Percentiles rank a stretch among this genome's conserved stretches.
phyloP scores from a whole-genome alignment of 2,329 filamentous ascomycete species.

The Cladosporium colombiae region DNA sequence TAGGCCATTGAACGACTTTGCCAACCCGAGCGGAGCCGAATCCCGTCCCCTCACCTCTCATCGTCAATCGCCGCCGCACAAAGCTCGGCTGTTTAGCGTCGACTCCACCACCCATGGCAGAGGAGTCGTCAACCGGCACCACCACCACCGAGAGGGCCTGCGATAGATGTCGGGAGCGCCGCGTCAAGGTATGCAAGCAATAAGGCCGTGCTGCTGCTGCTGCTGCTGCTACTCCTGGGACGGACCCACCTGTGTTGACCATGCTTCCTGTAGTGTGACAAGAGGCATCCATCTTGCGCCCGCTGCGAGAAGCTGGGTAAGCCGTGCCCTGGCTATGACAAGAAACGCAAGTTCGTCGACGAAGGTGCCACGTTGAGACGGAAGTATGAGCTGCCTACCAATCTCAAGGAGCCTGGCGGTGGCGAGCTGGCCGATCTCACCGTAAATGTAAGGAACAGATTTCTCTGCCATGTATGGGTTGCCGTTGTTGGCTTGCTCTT shows the following conservation, averaged over 20 bases:
- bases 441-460: conserved; percentile 9
- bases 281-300: conserved; percentile 34
- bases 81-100: conserved; percentile 14
- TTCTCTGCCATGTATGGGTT: background rate
- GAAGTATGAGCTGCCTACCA: conserved; percentile 30
- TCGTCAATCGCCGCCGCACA: background rate
- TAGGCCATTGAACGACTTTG: conserved; percentile 3
- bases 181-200: conserved; percentile 34
- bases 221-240: background rate
- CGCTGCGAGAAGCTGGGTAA: conserved; percentile 39
- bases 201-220: background rate
- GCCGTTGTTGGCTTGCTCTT: background rate
- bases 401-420: background rate
- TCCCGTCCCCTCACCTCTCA: background rate
- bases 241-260: background rate
- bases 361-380: conserved; percentile 35
- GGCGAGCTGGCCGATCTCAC: conserved; percentile 18
- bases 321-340: conserved; percentile 39
- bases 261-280: conserved; percentile 32
- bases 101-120: conserved; percentile 3
- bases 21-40: conserved; percentile 16
- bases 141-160: conserved; percentile 33
- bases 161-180: conserved; percentile 37
- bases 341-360: conserved; percentile 40
- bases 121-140: background rate